Evolutionary conservation across 768 basidiomycete species (phyloP).

Genomic region (Cyathus striatus): DNA sequence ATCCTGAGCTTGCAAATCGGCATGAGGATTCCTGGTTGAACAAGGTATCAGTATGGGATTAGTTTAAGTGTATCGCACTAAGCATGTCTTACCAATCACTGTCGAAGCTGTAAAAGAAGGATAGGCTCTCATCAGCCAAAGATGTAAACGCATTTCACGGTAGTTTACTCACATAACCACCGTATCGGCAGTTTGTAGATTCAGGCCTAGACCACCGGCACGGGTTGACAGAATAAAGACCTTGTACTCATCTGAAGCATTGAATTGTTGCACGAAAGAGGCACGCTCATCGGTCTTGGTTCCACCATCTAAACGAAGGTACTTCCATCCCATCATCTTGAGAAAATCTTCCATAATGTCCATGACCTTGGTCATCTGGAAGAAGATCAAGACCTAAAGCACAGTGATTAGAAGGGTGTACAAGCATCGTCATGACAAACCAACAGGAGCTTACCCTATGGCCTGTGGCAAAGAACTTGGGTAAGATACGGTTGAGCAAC

Average conservation of each 20-base stretch:
- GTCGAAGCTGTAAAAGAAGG: constrained; percentile 76
- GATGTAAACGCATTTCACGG: too few relatives aligned
- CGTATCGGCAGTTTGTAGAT: constrained; percentile 94
- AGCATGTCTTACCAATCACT: constrained; percentile 52
- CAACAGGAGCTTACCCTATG: constrained; percentile 63
- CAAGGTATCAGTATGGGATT: constrained; percentile 9
- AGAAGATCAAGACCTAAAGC: constrained; percentile 89
- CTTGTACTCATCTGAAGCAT: constrained; percentile 80
- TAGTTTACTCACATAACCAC: constrained; percentile 78
- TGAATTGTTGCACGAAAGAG: constrained; percentile 80
- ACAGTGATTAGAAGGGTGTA: constrained; percentile 5
- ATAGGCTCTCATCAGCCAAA: too few relatives aligned
- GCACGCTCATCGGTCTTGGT: constrained; percentile 96
- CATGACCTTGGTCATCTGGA: constrained; percentile 99
- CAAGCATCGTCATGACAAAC: too few relatives aligned
- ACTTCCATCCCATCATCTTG: constrained; percentile 80
- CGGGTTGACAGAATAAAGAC: constrained; percentile 93
- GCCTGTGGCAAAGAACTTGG: constrained; percentile 89
- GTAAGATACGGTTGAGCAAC: constrained; percentile 82
- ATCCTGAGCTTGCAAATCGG: constrained; percentile 98
- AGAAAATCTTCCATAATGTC: constrained; percentile 98
- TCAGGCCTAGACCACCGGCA: constrained; percentile 90
- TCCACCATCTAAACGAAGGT: constrained; percentile 91
- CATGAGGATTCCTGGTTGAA: constrained; percentile 84
- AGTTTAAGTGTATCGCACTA: background rate